phyloP scores from a whole-genome alignment of 176 grass and related monocot species.

The Rhynchospora pubera region DNA sequence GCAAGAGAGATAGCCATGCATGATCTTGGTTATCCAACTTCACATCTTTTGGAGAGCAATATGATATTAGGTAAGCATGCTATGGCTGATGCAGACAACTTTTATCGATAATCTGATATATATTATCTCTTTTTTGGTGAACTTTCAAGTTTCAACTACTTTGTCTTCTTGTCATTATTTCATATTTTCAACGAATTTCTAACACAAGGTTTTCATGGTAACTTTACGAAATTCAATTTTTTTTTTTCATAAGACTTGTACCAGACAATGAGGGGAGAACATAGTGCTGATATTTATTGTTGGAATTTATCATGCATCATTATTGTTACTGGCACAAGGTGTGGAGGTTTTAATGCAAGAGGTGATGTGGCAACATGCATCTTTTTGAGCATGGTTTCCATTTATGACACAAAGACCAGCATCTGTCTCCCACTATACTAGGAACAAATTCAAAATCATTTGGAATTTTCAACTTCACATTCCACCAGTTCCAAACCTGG shows the following conservation, averaged over 20 bases:
- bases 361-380: neutral
- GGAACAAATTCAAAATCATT: conserved; percentile 1
- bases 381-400: conserved; percentile 19
- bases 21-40: conserved; percentile 6
- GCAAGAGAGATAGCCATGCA: neutral
- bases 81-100: neutral
- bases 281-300: neutral
- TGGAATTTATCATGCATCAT: conserved; percentile 5
- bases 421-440: conserved; percentile 14
- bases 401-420: conserved; percentile 14
- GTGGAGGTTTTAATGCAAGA: neutral
- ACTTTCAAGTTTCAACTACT: neutral
- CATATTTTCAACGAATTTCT: neutral
- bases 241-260: neutral
- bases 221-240: neutral
- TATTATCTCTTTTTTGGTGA: neutral
- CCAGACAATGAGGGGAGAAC: neutral
- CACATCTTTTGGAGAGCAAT: neutral
- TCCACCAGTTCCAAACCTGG: neutral
- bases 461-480: neutral
- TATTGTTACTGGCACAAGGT: neutral
- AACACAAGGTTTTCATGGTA: neutral
- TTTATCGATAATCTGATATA: neutral
- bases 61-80: neutral
- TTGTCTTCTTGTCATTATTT: neutral